Evolutionary conservation across 2,329 filamentous ascomycete genomes (phyloP), one percentile per base, ranked within the genome.

Genomic region (Waltergamsia citrina): DNA sequence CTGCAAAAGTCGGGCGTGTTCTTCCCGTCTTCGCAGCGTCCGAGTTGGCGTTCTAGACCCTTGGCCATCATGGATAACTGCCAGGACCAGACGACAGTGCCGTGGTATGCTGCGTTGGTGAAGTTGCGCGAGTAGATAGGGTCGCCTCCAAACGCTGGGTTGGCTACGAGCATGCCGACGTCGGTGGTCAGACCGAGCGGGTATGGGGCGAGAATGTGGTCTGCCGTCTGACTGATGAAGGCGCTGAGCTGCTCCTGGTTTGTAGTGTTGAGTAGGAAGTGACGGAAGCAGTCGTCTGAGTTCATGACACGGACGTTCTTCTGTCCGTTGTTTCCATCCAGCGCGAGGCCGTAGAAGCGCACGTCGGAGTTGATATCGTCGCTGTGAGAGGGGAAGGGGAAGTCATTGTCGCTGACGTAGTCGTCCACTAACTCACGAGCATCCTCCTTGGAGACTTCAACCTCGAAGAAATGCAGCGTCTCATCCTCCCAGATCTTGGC

Each of bases 81-180:
- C 74, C 74, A 81, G 29, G 64, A 67, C 76, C 74, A 81, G 2
- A 81, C 60, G 0, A 82, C 75, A 0, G 75, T 77, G 0, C 74
- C 76, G 37, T 81, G 75, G 25, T 56, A 81, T 0, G 68, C 71
- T 4, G 59, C 57, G n/a, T 65, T 71, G 1, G 70, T 71, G 40
- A 69, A 81, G 33, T 69, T 69, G 1, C 50, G 53, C 0, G 65
- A 61, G 33, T 72, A 67, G 3, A 59, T 56, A 0, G 60, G 51
- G 11, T 67, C 55, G 0, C 54, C 60, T 0, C 69, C 68, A 19
- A 71, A 71, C 0, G 75, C 74, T 0, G 75, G 75, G 37, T 80
- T 81, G 0, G 76, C 69, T 3, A 81, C 66, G 0, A 81, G 50
- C 19, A 77, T 53, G 0, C 76, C 71, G 0, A 74, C 63, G 0